phyloP scores from a whole-genome alignment of 2,329 filamentous ascomycete species.

The Epicoccum nigrum region DNA sequence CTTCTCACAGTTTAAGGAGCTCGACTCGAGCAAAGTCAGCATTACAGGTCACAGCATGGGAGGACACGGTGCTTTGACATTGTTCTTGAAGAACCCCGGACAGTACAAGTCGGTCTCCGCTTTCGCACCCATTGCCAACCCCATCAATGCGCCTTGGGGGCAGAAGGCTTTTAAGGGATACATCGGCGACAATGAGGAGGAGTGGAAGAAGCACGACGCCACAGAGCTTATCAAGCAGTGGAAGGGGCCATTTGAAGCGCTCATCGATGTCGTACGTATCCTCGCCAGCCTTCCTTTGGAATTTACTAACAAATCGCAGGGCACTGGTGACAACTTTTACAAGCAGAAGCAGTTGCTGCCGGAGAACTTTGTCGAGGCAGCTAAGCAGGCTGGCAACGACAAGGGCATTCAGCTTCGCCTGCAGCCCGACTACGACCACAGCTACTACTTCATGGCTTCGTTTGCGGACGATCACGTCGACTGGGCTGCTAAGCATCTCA shows the following conservation, averaged over 20 bases:
- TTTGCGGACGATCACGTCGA: conserved; percentile 91
- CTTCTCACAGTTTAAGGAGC: conserved; percentile 71
- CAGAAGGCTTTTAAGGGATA: conserved; percentile 95
- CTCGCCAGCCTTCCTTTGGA: background rate
- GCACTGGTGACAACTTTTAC: conserved; percentile 95
- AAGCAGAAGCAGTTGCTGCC: conserved; percentile 90
- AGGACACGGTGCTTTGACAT: conserved; percentile 89
- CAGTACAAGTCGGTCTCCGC: conserved; percentile 88
- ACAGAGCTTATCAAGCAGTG: conserved; percentile 84
- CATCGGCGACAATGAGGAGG: conserved; percentile 74
- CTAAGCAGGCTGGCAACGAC: conserved; percentile 73
- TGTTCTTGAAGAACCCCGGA: conserved; percentile 90
- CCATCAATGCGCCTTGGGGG: conserved; percentile 85
- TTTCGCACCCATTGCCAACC: conserved; percentile 90
- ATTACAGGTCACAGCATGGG: conserved; percentile 98
- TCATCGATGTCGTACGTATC: conserved; percentile 81
- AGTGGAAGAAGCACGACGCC: conserved; percentile 90
- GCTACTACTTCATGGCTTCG: conserved; percentile 93
- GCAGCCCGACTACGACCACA: conserved; percentile 93
- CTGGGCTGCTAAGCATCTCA: conserved; percentile 86
- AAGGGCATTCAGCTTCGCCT: conserved; percentile 78
- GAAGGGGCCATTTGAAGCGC: conserved; percentile 73
- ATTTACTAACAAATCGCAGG: conserved; percentile 56
- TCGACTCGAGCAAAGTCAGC: conserved; percentile 74
- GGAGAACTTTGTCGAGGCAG: conserved; percentile 86